Evolutionary conservation across 345 rosid genomes (phyloP).

Genomic region (Salix arbutifolia): DNA sequence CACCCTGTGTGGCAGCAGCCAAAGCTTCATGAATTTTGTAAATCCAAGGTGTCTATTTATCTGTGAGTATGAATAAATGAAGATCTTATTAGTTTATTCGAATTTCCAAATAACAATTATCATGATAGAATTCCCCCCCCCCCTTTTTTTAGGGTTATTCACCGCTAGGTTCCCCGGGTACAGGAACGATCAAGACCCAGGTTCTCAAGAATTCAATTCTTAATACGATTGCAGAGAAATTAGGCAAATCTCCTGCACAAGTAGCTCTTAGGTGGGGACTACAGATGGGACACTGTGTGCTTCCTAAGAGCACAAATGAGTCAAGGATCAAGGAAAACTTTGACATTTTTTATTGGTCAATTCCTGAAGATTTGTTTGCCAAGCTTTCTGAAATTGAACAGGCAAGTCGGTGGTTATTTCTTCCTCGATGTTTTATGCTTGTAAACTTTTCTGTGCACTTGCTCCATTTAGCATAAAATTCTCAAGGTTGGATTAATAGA

Average conservation of each 20-base stretch:
- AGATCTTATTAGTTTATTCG: neutral
- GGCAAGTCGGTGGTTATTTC: slow-evolving; percentile 3
- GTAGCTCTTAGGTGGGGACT: slow-evolving; percentile 81
- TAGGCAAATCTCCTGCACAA: slow-evolving; percentile 70
- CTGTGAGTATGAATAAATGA: slow-evolving; percentile 35
- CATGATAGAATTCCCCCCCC: too few relatives aligned
- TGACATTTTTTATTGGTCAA: slow-evolving; percentile 59
- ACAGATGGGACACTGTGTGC: slow-evolving; percentile 71
- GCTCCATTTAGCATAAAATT: too few relatives aligned
- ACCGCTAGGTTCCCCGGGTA: slow-evolving; percentile 67
- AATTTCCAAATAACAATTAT: too few relatives aligned
- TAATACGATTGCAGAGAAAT: slow-evolving; percentile 43
- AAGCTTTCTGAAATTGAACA: slow-evolving; percentile 17
- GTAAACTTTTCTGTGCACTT: neutral
- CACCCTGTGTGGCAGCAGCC: slow-evolving; percentile 61
- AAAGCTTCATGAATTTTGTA: slow-evolving; percentile 46
- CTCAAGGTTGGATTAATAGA: too few relatives aligned
- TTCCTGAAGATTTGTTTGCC: slow-evolving; percentile 58
- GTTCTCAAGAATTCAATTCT: slow-evolving; percentile 50
- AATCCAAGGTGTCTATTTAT: slow-evolving; percentile 55
- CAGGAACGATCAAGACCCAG: slow-evolving; percentile 38
- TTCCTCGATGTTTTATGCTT: neutral
- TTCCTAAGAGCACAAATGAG: slow-evolving; percentile 67
- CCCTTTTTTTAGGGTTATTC: slow-evolving; percentile 45
- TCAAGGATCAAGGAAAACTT: slow-evolving; percentile 66